Base-by-base conservation (phyloP, 169 alveolate species). In the Plasmodium inui region DNA sequence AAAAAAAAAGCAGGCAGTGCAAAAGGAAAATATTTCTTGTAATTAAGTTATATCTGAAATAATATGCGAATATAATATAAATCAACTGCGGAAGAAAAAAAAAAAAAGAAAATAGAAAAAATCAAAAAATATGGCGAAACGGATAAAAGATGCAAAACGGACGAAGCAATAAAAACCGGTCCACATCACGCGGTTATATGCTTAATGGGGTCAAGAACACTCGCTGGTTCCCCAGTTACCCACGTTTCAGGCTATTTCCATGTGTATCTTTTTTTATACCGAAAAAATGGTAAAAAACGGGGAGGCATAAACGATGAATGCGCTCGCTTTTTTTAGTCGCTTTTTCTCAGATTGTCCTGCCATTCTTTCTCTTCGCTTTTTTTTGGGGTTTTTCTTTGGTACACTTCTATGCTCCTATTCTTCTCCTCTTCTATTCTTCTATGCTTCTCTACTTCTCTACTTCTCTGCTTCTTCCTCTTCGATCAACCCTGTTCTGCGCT, bases 301-400 rank as follows among this genome's bases (percentile, higher is more conserved):
- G 34, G 82, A 72, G 80, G 94, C 94, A 88, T 88, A 88, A 22
- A 78, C 46, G 50, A 88, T 88, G 82, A 88, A 88, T 19, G 72
- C n/a, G 72, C 73, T 44, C 26, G 94, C 94, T 57, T 88, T 88
- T 78, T 79, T 88, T 88, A 88, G 70, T 78, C 94, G 74, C 22
- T 88, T 88, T 80, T 88, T 88, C 88, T 88, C 94, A 30, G 94
- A 88, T 88, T 88, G 94, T 34, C 94, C 83, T 72, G 94, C 94
- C 94, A 88, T 88, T 88, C 72, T 82, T 74, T 74, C 55, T 74
- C 22, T 26, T 57, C 53, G 55, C 32, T 67, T 67, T n/a, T 78
- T 76, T 81, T 28, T 5, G 53, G 32, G 72, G 6, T 41, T 71
- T 41, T 71, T n/a, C 37, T 67, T 61, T 67, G 30, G 76, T 67